Base-by-base conservation (phyloP, 345 rosid species). In the Sisymbrium irio region DNA sequence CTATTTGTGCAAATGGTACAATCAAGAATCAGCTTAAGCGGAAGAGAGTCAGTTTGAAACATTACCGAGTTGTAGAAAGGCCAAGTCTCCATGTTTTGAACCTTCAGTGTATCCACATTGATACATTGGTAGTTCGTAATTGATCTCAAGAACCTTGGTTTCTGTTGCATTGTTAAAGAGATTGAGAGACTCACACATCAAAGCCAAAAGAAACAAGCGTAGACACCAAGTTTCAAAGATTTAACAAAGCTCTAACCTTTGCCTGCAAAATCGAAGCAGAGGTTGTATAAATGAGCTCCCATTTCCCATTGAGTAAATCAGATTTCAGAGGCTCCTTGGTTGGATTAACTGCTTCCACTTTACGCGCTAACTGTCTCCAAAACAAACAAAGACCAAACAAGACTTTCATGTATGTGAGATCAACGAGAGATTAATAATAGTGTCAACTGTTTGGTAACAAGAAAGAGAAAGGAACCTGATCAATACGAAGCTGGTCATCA, bases 211-310 rank as follows among this genome's bases (percentile, higher is more conserved):
- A 15, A 14, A 33, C 32, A 47, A 13, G 4, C 18, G 17, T 42
- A 42, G 12, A 28, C 2, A 71, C 6, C 11, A 30, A 8, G 37
- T 33, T 49, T 18, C 33, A 51, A 69, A 44, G n/a, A 76, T 25
- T 0, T 0, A 27, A 15, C 4, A 30, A 50, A 66, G 33, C 36
- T 50, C 27, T 37, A 51, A 91, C 97, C 90, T 89, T 76, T 14
- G 91, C 91, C 65, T 91, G 96, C 69, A 91, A 73, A 77, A 94
- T 89, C 3, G 96, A 91, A 55, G 77, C 78, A 41, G 97, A 94
- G 33, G 98, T 94, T 12, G 98, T 94, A 67, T 88, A 91, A 55
- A 91, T 76, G 66, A 94, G 97, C 83, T 94, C 96, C 97, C 98
- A 91, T 80, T 94, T 91, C 27, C 97, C 96, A 85, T 87, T 77